Evolutionary conservation across 1,284 basidiomycete species (phyloP), one percentile per base, ranked within the genome.

Genomic region (Ganoderma lingzhi): DNA sequence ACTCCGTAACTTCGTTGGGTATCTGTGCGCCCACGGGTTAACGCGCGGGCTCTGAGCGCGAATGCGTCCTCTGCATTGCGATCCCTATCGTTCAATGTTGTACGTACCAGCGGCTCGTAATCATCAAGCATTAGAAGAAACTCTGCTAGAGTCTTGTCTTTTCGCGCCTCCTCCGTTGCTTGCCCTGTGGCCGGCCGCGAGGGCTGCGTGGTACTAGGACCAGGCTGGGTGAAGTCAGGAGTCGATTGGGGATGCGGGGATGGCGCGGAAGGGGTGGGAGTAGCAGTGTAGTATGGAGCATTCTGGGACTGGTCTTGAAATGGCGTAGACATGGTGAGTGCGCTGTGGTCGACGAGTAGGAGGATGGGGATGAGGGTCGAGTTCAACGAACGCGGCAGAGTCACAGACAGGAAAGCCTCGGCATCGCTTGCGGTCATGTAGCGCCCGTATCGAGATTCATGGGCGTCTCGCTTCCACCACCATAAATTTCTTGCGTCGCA

Each of bases 1-100:
- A 98, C 78, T 98, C 96, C 4, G 97, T 98, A 17, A 99, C 96
- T 80, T 99, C 96, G 79, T 97, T 98, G 1, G 98, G 98, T 74
- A 99, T 96, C 96, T 98, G 78, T 35, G 55, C 30, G 37, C 37
- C 41, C 28, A 58, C 28, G 41, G n/a, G 69, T 74, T 44, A 73
- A 70, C 53, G 68, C 60, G 32, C 45, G 12, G 55, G 35, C 6
- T 39, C 12, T 39, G 23, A n/a, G 51, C 32, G 64, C 42, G 41
- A 63, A 32, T 14, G 41, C 23, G 30, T 28, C 30, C 8, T n/a
- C 51, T 35, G 61, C 65, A 23, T 35, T 51, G 37, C 19, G 37
- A 28, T 10, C 15, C 51, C 12, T 28, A 2, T 39, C 30, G 12
- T n/a, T n/a, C 59, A 6, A 53, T 41, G 41, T 45, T 15, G 62